Base-by-base conservation (phyloP, 805 yeast species). In the Monosporozyma servazzii region DNA sequence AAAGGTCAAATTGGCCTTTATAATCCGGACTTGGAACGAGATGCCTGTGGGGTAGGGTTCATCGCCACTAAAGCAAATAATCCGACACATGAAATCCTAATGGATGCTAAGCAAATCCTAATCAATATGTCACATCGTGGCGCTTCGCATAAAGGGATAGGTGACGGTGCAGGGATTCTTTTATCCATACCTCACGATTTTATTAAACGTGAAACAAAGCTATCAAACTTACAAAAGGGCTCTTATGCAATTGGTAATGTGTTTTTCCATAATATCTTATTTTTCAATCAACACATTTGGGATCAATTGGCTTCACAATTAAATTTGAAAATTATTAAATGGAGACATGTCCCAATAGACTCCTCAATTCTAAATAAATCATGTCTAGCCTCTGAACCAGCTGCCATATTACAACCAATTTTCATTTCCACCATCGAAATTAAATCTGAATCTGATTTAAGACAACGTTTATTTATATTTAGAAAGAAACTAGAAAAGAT, bases 81-180 rank as follows among this genome's bases (percentile, higher is more conserved):
- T 30, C 79, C 82, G 27, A 84, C 95, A 50, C 99, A 93, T 74
- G 89, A 90, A 66, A 88, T 91, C 60, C 89, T 91, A 54, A 82
- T 95, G 42, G 98, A 93, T 72, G 96, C 96, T 42, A 76, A 81
- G 59, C 81, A 79, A 65, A 74, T 91, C 62, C 80, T 91, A 51
- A 90, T 98, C 74, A 91, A 93, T 73, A 93, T 91, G 99, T 87
- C 97, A 55, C 99, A 91, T 71, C 82, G 99, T 73, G 99, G 99
- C 66, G 98, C 98, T 41, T 96, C 90, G 54, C 95, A 96, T 1
- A 96, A 90, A 65, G 95, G 97, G 21, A 96, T 91, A 68, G 99
- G 99, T 71, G 99, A 91, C 67, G 99, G 99, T 71, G 99, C 99
- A 27, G 99, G 99, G 69, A 88, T 91, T 55, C 81, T 91, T 80